Evolutionary conservation across 2,329 filamentous ascomycete species (phyloP).

Genomic region (Hymenoscyphus occultus): DNA sequence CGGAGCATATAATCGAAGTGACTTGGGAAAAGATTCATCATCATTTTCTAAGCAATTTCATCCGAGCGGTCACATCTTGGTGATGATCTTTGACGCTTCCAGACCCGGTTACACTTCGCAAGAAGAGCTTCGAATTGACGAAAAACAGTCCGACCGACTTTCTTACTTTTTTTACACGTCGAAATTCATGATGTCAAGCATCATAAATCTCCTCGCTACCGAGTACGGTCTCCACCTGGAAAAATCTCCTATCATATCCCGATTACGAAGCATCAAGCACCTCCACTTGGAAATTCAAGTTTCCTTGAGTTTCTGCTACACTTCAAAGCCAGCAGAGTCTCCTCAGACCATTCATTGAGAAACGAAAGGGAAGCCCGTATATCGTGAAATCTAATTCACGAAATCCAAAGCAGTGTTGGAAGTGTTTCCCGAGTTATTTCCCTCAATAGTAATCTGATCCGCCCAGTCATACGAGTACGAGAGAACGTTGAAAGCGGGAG

Average conservation of each 20-base stretch:
- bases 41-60: background rate
- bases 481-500: background rate
- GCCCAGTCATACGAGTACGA: background rate
- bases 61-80: background rate
- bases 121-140: slow-evolving; percentile 1
- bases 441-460: no score
- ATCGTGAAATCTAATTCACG: no score
- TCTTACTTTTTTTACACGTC: background rate
- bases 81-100: background rate
- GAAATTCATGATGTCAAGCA: background rate
- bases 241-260: background rate
- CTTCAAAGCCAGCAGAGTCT: background rate
- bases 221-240: background rate
- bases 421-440: no score
- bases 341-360: background rate
- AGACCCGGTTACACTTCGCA: background rate
- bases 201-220: background rate
- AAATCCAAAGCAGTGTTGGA: no score
- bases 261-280: background rate
- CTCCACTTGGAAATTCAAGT: background rate
- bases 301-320: background rate
- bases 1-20: no score
- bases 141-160: background rate
- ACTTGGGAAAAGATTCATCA: no score
- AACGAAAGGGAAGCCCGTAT: no score